Conservation (phyloP, 345 rosid genomes). For the Streptanthus diversifolius region DNA sequence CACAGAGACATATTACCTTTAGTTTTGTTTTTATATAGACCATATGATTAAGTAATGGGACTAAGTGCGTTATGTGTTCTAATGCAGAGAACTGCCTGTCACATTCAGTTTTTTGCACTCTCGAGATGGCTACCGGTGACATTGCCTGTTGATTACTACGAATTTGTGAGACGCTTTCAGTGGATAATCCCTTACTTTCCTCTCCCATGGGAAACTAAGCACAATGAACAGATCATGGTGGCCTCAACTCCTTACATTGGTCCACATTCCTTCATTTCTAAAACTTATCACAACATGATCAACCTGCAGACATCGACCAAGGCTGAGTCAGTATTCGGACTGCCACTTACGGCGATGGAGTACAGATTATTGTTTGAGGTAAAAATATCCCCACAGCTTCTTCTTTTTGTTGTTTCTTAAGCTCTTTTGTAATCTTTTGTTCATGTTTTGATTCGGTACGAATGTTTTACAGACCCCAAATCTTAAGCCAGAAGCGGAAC, state of each 20-base stretch:
- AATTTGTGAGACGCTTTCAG: slow-evolving; percentile 60
- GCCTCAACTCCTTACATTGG: slow-evolving; percentile 45
- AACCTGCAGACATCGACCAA: slow-evolving; percentile 28
- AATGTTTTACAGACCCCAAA: slow-evolving; percentile 51
- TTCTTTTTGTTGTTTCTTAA: not conserved
- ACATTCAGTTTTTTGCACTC: slow-evolving; percentile 89
- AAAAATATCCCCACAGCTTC: not conserved
- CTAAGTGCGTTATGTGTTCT: not conserved
- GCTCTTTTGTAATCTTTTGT: not conserved
- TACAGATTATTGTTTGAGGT: slow-evolving; percentile 79
- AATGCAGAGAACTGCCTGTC: slow-evolving; percentile 70
- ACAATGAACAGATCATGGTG: slow-evolving; percentile 51
- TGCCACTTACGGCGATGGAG: slow-evolving; percentile 73
- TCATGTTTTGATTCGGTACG: not conserved
- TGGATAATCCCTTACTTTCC: slow-evolving; percentile 89
- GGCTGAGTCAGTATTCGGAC: slow-evolving; percentile 53
- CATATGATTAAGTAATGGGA: not conserved
- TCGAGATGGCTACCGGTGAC: slow-evolving; percentile 74
- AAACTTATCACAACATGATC: slow-evolving; percentile 18
- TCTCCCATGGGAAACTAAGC: slow-evolving; percentile 86
- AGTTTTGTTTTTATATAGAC: not conserved
- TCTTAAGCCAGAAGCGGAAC: slow-evolving; percentile 72
- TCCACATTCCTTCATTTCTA: slow-evolving; percentile 42
- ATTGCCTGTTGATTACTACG: slow-evolving; percentile 72
- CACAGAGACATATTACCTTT: not conserved